Base-by-base conservation (phyloP, 2,329 filamentous ascomycete species). In the Calonectria hawksworthii region DNA sequence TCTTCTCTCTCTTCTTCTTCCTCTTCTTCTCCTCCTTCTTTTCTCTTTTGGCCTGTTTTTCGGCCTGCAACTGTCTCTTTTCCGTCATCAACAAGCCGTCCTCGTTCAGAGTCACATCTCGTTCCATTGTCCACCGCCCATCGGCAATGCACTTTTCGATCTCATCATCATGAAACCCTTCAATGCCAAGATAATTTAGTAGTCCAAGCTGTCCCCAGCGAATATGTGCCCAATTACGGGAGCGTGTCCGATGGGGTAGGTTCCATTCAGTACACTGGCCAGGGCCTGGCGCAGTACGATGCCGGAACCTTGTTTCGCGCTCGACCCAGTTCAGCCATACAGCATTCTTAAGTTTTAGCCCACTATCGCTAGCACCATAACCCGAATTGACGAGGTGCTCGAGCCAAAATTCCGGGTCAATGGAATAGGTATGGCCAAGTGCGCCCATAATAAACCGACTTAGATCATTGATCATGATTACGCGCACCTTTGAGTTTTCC, bases 391-490 rank as follows among this genome's bases (percentile, higher is more conserved):
- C 70, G 18, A 83, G 80, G 26, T 82, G 79, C 23, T 83, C 81
- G 50, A 81, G 81, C 81, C 81, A 83, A 30, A 83, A 82, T 23
- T 82, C 81, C 3, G 81, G 80, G 14, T 83, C 81, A 7, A 83
- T 70, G 2, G 76, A 67, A 68, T 81, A 82, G 1, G 78, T n/a
- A 7, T 83, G 81, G 1, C 81, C 81, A 1, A 83, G 41, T 0
- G 79, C 78, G 2, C 81, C 81, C 80, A 83, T 83, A n/a, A 80
- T 72, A 38, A 83, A 83, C 13, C 80, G 80, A 21, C 81, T 83
- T 21, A 83, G 28, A 64, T 83, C 81, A 30, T 68, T 80, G 3
- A 83, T 79, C 76, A 83, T 67, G 4, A 83, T 51, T 4, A 82
- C 77, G 11, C 81, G 71, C 4, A 81, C 72, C 9, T 75, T 63